These are phyloP conservation scores for Crucihimalaya himalaica DNA, from an alignment of 345 rosid genomes.

Conservation along the genomic window DNA sequence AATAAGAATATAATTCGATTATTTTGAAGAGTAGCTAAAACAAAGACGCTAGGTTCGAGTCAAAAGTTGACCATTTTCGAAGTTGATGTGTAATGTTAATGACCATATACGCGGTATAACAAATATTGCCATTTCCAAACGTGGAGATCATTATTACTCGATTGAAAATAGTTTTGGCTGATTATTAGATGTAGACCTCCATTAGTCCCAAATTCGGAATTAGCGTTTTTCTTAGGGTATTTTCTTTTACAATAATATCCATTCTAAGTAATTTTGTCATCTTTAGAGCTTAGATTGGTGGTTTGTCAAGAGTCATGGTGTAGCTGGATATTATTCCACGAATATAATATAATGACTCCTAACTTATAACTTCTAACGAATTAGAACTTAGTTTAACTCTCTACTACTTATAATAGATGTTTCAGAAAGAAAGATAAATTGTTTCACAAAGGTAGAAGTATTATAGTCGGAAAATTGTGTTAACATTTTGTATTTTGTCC, in stretches of 20 bases:
- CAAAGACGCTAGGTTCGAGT: constrained; percentile 24
- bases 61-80: constrained; percentile 18
- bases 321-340: neutral
- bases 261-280: neutral
- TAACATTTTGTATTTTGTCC: neutral
- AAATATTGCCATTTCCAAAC: constrained; percentile 16
- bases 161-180: neutral
- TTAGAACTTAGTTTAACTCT: neutral
- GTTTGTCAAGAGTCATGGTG: neutral
- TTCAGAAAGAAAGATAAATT: neutral
- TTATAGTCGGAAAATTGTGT: neutral
- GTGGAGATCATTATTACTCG: constrained; percentile 11
- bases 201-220: neutral
- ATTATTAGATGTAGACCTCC: constrained; percentile 11
- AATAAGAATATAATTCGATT: constrained; percentile 13
- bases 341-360: neutral
- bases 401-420: neutral
- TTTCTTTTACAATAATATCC: neutral
- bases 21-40: constrained; percentile 15
- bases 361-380: neutral
- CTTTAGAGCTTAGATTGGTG: neutral
- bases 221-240: neutral
- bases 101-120: constrained; percentile 27
- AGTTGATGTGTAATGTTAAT: constrained; percentile 12
- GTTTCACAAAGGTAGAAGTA: neutral